Conservation (phyloP, 2,329 filamentous ascomycete genomes). For the Aspergillus carbonarius region DNA sequence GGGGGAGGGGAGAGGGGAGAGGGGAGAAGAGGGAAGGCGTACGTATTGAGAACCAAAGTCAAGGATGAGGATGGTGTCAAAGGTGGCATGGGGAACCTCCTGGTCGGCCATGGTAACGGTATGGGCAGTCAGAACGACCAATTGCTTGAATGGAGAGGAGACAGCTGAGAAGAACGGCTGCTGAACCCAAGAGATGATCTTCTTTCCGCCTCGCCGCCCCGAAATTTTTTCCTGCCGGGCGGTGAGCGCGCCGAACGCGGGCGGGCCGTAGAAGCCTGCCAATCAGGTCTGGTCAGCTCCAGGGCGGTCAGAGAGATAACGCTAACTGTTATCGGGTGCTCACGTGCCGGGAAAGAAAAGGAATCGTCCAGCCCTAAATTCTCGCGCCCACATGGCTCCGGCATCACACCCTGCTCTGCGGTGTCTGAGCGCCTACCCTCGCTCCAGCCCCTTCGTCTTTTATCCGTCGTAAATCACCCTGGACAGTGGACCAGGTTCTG, state of each 20-base stretch:
- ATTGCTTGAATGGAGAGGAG: background rate
- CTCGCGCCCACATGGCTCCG: too few relatives aligned
- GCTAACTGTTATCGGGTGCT: background rate
- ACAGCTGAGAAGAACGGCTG: background rate
- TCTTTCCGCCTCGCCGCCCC: background rate
- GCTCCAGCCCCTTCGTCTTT: too few relatives aligned
- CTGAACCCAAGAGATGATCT: background rate
- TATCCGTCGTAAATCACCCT: too few relatives aligned
- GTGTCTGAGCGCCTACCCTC: background rate
- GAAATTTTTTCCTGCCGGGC: conserved; percentile 4
- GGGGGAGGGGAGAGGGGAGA: too few relatives aligned
- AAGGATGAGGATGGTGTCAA: conserved; percentile 69
- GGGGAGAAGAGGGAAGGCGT: background rate
- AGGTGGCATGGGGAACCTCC: conserved; percentile 30
- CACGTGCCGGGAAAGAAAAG: too few relatives aligned
- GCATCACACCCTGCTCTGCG: background rate
- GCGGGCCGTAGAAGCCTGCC: background rate
- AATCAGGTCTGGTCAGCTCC: rapidly evolving
- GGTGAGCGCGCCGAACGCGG: background rate
- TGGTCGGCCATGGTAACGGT: conserved; percentile 18
- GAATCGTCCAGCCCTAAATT: too few relatives aligned
- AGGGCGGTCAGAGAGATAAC: background rate
- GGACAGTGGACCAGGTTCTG: too few relatives aligned
- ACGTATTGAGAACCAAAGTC: conserved; percentile 58
- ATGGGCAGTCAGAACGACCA: background rate